Evolutionary conservation across 257 asterid genomes (phyloP).

Genomic region (Solanum commersonii): DNA sequence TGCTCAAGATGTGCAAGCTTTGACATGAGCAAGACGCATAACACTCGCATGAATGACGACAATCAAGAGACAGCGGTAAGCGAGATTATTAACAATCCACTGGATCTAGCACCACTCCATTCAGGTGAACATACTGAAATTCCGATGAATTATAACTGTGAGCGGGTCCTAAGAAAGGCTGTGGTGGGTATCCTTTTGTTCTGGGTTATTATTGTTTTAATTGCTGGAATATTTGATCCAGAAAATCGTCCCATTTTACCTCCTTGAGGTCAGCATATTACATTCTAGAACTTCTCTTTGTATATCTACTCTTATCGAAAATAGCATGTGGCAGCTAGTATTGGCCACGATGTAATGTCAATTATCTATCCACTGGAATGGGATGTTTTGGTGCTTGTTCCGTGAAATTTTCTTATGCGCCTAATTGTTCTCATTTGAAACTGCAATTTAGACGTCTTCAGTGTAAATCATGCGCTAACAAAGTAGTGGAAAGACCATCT

Average conservation of each 20-base stretch:
- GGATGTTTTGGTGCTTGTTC: not conserved
- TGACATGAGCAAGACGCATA: conserved; percentile 8
- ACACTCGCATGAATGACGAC: not conserved
- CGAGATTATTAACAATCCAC: conserved; percentile 12
- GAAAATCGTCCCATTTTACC: conserved; percentile 37
- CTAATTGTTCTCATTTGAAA: not conserved
- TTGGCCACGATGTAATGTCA: not conserved
- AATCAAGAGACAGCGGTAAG: conserved; percentile 2
- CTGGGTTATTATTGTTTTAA: conserved; percentile 50
- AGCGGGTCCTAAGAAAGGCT: conserved; percentile 39
- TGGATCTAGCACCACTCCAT: conserved; percentile 18
- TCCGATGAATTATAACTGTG: conserved; percentile 15
- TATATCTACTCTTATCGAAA: not conserved
- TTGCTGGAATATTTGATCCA: conserved; percentile 52
- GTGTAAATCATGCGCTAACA: not conserved
- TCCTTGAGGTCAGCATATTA: conserved; percentile 1
- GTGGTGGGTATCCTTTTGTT: conserved; percentile 59
- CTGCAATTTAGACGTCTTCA: not conserved
- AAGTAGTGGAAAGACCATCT: not conserved
- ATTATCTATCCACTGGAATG: not conserved
- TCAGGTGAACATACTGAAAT: conserved; percentile 19
- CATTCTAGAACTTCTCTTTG: not conserved
- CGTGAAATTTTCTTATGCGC: not conserved
- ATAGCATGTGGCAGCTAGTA: not conserved
- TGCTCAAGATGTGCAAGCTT: conserved; percentile 53